A percentile compares a stretch with the other conserved stretches of the same genome.
Evolutionary conservation across 108 stramenopile genomes (phyloP).

Genomic region (Skeletonema grethae): DNA sequence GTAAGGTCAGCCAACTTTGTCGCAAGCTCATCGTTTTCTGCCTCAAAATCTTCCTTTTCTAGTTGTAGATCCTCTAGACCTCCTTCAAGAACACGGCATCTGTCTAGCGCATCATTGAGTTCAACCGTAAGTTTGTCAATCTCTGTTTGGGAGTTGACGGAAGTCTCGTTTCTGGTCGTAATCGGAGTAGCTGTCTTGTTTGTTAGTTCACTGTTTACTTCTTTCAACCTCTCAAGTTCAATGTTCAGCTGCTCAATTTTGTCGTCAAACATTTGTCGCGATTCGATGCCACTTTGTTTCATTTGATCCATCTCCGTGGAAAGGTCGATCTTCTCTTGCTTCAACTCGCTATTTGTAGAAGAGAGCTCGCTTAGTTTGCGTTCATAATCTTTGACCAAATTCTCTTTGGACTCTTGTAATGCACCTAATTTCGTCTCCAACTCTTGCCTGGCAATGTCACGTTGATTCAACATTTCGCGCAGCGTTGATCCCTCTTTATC

Average conservation of each 20-base stretch:
- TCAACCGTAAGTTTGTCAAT: neutral
- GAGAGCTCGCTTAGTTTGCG: neutral
- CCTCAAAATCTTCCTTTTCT: neutral
- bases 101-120: neutral
- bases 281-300: neutral
- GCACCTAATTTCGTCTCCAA: neutral
- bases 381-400: neutral
- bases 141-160: neutral
- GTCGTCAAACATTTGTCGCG: neutral
- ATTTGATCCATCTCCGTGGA: neutral
- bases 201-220: neutral
- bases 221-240: slow-evolving; percentile 12
- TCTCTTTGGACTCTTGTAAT: neutral
- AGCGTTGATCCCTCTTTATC: neutral
- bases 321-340: neutral
- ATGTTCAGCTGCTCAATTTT: slow-evolving; percentile 14
- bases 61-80: slow-evolving; percentile 5
- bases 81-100: slow-evolving; percentile 1
- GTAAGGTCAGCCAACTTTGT: slow-evolving; percentile 32
- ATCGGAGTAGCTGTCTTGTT: no score
- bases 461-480: neutral
- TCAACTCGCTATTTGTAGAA: neutral
- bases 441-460: neutral
- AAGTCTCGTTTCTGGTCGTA: neutral
- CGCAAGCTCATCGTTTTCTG: slow-evolving; percentile 33